phyloP scores from a whole-genome alignment of 257 asterid genomes.

The Ilex aquifolium region DNA sequence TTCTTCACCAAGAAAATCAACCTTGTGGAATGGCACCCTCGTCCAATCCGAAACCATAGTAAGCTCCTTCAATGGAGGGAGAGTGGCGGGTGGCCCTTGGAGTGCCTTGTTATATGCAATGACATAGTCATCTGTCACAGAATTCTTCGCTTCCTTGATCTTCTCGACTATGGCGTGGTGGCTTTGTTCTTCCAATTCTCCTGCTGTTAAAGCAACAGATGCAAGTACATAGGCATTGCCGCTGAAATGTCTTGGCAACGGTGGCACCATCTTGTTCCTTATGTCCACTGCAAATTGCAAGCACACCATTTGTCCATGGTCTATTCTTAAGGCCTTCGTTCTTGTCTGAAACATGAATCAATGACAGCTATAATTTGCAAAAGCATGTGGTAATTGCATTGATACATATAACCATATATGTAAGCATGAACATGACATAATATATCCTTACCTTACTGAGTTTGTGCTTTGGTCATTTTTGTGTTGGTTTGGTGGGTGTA shows the following conservation, averaged over 20 bases:
- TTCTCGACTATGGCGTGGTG: constrained; percentile 8
- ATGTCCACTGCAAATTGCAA: constrained; percentile 26
- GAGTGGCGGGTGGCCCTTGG: constrained; percentile 13
- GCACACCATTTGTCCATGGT: constrained; percentile 17
- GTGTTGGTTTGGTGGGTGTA: too few species aligned
- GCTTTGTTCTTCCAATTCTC: constrained; percentile 21
- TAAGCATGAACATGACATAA: too few species aligned
- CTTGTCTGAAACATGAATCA: constrained; percentile 9
- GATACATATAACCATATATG: too few species aligned
- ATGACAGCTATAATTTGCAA: too few species aligned
- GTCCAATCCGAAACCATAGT: constrained; percentile 30
- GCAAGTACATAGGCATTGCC: constrained; percentile 30
- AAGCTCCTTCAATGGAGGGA: constrained; percentile 18
- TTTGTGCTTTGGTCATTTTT: too few species aligned
- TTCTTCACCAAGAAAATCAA: constrained; percentile 18
- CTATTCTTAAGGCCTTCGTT: constrained; percentile 20
- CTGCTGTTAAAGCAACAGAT: constrained; percentile 16
- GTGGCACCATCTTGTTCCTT: constrained; percentile 18
- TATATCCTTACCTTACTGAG: too few species aligned
- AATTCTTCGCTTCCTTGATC: constrained; percentile 19
- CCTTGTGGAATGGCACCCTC: constrained; percentile 16
- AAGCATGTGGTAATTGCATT: too few species aligned
- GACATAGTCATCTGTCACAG: constrained; percentile 14
- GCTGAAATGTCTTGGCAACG: constrained; percentile 16
- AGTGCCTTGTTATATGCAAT: constrained; percentile 15